These are phyloP conservation scores for Talaromyces sp. DNA, from an alignment of 2,329 filamentous ascomycete genomes.

Conservation along the genomic window DNA sequence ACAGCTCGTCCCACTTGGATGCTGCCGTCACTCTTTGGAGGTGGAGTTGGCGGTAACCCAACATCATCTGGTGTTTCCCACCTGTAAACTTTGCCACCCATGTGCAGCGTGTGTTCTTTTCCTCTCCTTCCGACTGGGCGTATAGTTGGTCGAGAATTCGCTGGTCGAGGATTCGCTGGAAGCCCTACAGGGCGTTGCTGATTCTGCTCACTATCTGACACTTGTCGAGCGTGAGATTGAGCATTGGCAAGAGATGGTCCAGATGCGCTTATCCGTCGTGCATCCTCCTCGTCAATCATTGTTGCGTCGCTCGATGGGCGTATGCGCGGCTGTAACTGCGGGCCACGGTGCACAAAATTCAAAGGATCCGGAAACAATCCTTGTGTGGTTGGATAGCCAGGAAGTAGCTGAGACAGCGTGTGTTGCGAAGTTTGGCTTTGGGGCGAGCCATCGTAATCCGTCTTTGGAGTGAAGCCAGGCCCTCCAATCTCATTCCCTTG, in stretches of 20 bases:
- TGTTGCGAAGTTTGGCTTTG: slow-evolving; percentile 28
- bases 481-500: slow-evolving; percentile 14
- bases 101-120: slow-evolving; percentile 4
- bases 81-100: not conserved
- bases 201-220: slow-evolving; percentile 1
- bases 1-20: not conserved
- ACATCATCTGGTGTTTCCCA: slow-evolving; percentile 6
- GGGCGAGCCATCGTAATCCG: slow-evolving; percentile 24
- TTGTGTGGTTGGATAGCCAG: slow-evolving; percentile 20
- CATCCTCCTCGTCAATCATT: slow-evolving; percentile 33
- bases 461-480: slow-evolving; percentile 14
- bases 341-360: slow-evolving; percentile 20
- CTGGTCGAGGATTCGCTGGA: slow-evolving; percentile 30
- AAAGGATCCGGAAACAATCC: slow-evolving; percentile 32
- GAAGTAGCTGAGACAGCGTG: slow-evolving; percentile 32
- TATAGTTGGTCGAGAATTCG: slow-evolving; percentile 31
- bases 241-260: slow-evolving; percentile 11
- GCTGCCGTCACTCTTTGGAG: not conserved
- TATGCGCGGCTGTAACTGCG: not conserved
- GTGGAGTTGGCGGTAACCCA: not conserved
- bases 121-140: slow-evolving; percentile 18
- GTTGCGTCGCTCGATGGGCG: slow-evolving; percentile 28
- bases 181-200: slow-evolving; percentile 16
- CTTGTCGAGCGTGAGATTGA: not conserved
- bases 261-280: slow-evolving; percentile 14